Base-by-base conservation (phyloP, 2,329 filamentous ascomycete species). In the Cercospora berteroae region DNA sequence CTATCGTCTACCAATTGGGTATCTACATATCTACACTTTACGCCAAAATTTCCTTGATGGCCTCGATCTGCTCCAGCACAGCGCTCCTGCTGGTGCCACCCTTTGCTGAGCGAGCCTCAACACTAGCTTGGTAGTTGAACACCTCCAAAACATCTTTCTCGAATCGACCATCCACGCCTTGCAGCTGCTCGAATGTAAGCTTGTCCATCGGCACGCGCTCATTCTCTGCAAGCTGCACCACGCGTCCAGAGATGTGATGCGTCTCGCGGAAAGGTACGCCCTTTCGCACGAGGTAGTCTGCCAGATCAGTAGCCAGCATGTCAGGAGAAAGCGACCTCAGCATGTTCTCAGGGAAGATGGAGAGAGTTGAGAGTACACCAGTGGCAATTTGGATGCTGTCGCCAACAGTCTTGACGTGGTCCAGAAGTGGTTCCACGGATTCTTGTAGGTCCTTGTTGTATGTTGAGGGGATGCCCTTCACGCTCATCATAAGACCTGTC, bases 361-460 rank as follows among this genome's bases (percentile, higher is more conserved):
- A 86, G 10, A 96, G 82, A 0, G 92, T 96, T 1, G 88, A 87
- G 4, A 96, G 83, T 5, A 96, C 90, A 64, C 93, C 91, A 25
- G 90, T 91, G 29, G 91, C 91, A 73, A 96, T 96, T 79, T 90
- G 88, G 64, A 96, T 85, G 76, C 90, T 93, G 82, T 96, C 90
- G 65, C 85, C 86, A 69, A 95, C 85, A 5, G 92, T 94, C 85
- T 93, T 91, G 79, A 94, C 87, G 77, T 89, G 87, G 79, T 96
- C 92, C 59, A 96, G 86, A 81, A 96, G 88, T n/a, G 90, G 90
- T 83, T 96, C 90, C 69, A 92, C 89, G 67, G 88, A 90, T 81
- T 96, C 93, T 80, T 97, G 92, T n/a, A 96, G 81, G 79, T 96
- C 92, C 81, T 96, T 96, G 83, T 96, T 94, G 83, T 96, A 96